Conservation (phyloP, 768 basidiomycete species). For the Flagelloscypha sp. region DNA sequence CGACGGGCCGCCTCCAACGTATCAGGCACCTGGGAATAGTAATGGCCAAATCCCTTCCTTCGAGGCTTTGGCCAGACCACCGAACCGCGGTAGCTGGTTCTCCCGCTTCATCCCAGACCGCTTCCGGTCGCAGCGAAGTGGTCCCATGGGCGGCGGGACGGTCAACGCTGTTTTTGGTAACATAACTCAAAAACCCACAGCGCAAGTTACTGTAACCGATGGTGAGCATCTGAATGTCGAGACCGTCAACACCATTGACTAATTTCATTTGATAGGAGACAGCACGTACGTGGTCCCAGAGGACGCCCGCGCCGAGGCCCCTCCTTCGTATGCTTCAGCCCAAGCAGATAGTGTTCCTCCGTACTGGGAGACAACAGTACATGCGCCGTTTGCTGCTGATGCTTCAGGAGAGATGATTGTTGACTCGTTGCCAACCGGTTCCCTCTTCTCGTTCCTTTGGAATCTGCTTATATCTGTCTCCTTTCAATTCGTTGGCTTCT, state of each 20-base stretch:
- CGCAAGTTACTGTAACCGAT: conserved; percentile 49
- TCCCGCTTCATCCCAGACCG: too few species aligned
- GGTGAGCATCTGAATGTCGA: conserved; percentile 42
- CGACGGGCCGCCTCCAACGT: conserved; percentile 77
- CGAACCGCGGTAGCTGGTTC: too few species aligned
- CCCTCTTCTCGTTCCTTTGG: conserved; percentile 84
- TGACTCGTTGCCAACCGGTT: conserved; percentile 78
- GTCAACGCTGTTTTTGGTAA: conserved; percentile 91
- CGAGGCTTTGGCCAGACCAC: too few species aligned
- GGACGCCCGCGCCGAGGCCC: conserved; percentile 71
- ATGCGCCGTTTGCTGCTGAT: conserved; percentile 68
- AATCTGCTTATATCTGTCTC: conserved; percentile 88
- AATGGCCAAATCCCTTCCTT: conserved; percentile 60
- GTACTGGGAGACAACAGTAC: conserved; percentile 97
- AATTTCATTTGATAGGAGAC: conserved; percentile 43
- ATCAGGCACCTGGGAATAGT: conserved; percentile 70
- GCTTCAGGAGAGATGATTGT: conserved; percentile 76
- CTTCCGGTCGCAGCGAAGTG: conserved; percentile 28
- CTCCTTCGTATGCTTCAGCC: conserved; percentile 88
- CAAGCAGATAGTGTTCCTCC: conserved; percentile 94
- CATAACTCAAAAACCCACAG: conserved; percentile 79
- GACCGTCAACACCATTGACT: conserved; percentile 2
- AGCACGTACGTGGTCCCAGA: conserved; percentile 75
- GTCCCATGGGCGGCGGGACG: conserved; percentile 54
- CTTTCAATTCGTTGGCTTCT: conserved; percentile 95